Evolutionary conservation across 208 protist species (phyloP), one percentile per base, ranked within the genome.

Genomic region (Herpetomonas samuelpessoai): DNA sequence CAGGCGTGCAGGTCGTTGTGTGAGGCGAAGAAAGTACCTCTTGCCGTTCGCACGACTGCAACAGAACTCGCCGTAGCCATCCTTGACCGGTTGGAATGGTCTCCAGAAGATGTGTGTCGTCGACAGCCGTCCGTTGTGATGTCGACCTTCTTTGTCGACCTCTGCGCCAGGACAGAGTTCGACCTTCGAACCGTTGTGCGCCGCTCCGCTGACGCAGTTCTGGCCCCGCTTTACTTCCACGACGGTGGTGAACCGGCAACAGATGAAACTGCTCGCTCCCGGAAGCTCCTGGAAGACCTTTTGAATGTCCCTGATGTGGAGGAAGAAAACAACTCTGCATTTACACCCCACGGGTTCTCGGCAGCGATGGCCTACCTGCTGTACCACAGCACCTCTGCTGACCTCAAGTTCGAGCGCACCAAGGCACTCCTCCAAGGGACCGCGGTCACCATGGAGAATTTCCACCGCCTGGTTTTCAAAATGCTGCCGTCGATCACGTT

Each of bases 401-500:
- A 25, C 3, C 60, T 55, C 28, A 65, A 65, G 46, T 14, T 72
- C 10, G 55, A 49, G 4, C 50, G 56, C 7, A 10, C 78, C 3
- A 19, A 49, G 18, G 47, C 31, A n/a, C n/a, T 81, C 0, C 47
- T 76, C n/a, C 4, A 61, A 21, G 35, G 68, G 41, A 12, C 63
- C 26, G 44, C 39, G n/a, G 52, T 65, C 7, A 18, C 14, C 3
- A 12, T 74, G 6, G 29, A 62, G 24, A 57, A 82, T 0, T 31
- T 82, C 1, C 79, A 63, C 0, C 27, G 57, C 1, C 25, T 71
- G 26, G 46, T 65, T 14, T 52, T 59, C 10, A 58, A 65, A 4
- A 58, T 57, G 1, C 75, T 84, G 24, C 59, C 67, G 16, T 41
- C 75, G 2, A 64, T 90, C 18, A 76, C 87, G 12, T 70, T 84